phyloP scores from a whole-genome alignment of 2,329 filamentous ascomycete genomes.

The Colletotrichum tanaceti region DNA sequence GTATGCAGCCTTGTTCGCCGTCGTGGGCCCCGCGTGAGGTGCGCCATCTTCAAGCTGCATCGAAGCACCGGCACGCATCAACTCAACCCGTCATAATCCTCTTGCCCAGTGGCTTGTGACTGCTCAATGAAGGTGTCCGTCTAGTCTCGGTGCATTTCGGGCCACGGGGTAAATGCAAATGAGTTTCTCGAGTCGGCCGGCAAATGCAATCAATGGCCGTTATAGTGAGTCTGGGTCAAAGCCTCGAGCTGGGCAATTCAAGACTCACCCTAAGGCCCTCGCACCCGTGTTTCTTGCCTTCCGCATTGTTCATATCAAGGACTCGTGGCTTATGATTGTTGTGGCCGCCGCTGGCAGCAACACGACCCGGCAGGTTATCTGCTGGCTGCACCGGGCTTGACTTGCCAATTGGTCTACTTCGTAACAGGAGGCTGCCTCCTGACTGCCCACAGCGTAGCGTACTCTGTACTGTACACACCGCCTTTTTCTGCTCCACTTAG shows the following conservation, averaged over 20 bases:
- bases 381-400: background rate
- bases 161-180: too few species aligned
- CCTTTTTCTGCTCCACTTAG: conserved; percentile 35
- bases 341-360: background rate
- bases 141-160: too few species aligned
- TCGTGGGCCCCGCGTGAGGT: conserved; percentile 18
- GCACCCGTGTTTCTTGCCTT: too few species aligned
- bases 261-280: too few species aligned
- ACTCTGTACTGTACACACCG: conserved; percentile 20
- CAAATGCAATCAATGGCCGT: too few species aligned
- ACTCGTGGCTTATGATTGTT: too few species aligned
- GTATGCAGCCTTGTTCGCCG: conserved; percentile 29
- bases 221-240: too few species aligned
- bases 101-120: too few species aligned
- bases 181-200: too few species aligned
- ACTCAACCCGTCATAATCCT: conserved; percentile 16
- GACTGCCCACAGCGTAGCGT: conserved; percentile 6
- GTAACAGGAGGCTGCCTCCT: conserved; percentile 28
- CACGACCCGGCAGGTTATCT: background rate
- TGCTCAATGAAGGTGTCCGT: too few species aligned
- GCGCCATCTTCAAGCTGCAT: conserved; percentile 25
- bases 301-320: too few species aligned
- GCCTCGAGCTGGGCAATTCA: too few species aligned
- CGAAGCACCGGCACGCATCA: conserved; percentile 16
- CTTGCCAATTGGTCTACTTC: conserved; percentile 8